These are phyloP conservation scores for Aspergillus sp. DNA, from an alignment of 2,329 filamentous ascomycete genomes.

Conservation along the genomic window DNA sequence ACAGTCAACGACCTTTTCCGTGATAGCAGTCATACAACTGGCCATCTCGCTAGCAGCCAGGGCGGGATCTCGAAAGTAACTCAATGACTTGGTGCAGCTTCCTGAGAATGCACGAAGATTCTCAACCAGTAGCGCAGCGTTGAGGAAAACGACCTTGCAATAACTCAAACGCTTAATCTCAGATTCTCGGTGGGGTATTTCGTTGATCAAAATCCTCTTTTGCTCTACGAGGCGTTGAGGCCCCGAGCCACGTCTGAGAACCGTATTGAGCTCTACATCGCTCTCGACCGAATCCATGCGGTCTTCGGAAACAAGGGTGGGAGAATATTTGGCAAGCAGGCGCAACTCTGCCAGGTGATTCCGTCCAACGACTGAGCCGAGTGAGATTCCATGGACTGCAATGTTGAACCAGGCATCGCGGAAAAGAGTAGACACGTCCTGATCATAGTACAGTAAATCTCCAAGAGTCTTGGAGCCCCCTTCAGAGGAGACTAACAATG, in stretches of 20 bases:
- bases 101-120: constrained; percentile 83
- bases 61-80: constrained; percentile 94
- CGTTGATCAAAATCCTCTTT: constrained; percentile 74
- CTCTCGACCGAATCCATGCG: constrained; percentile 89
- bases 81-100: constrained; percentile 85
- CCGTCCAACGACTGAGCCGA: constrained; percentile 73
- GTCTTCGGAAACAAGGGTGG: constrained; percentile 84
- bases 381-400: constrained; percentile 86
- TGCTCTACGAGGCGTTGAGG: constrained; percentile 73
- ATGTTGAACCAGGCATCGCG: constrained; percentile 99
- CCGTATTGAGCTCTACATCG: constrained; percentile 94
- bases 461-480: constrained; percentile 29
- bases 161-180: constrained; percentile 86
- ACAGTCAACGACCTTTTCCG: constrained; percentile 72
- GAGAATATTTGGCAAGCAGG: constrained; percentile 83
- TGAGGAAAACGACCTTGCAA: constrained; percentile 87
- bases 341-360: constrained; percentile 77
- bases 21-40: constrained; percentile 66
- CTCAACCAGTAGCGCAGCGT: constrained; percentile 87
- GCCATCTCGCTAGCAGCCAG: constrained; percentile 66
- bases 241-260: constrained; percentile 83
- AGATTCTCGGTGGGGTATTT: constrained; percentile 75
- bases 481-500: constrained; percentile 72
- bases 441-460: constrained; percentile 52
- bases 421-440: constrained; percentile 73